Evolutionary conservation across 2,329 filamentous ascomycete genomes (phyloP).

Genomic region (Cercospora nicotianae): DNA sequence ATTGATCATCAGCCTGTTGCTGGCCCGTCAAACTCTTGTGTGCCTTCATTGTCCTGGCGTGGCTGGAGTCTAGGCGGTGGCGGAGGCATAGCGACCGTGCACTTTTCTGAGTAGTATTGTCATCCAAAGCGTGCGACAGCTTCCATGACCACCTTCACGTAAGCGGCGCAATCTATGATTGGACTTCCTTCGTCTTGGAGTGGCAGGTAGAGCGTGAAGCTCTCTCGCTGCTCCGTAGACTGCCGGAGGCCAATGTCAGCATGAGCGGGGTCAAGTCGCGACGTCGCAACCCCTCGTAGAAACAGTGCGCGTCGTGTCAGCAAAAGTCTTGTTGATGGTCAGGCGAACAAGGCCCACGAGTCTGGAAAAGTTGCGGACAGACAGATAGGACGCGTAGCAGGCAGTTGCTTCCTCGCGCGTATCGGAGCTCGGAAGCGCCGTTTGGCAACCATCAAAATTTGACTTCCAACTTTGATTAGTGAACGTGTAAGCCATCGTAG

Average conservation of each 20-base stretch:
- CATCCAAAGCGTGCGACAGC: no score
- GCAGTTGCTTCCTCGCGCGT: background rate
- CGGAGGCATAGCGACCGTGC: no score
- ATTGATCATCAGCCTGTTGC: no score
- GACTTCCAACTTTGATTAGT: background rate
- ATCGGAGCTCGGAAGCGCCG: background rate
- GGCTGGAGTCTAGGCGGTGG: no score
- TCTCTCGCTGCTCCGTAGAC: background rate
- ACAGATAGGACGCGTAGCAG: background rate
- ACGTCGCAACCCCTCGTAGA: background rate
- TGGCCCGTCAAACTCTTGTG: background rate
- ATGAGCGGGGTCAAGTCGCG: background rate
- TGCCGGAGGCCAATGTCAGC: background rate
- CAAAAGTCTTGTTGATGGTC: background rate
- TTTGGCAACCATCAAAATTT: background rate
- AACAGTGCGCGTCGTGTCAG: background rate
- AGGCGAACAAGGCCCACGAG: background rate
- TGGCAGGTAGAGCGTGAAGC: background rate
- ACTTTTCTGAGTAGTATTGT: no score
- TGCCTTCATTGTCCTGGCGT: no score
- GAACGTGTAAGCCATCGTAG: background rate
- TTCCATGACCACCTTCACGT: background rate
- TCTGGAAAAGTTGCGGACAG: no score
- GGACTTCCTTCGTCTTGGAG: background rate
- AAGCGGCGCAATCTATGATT: background rate